These are phyloP conservation scores for Corymbia calophylla DNA, from an alignment of 441 rosid species.

Conservation along the genomic window DNA sequence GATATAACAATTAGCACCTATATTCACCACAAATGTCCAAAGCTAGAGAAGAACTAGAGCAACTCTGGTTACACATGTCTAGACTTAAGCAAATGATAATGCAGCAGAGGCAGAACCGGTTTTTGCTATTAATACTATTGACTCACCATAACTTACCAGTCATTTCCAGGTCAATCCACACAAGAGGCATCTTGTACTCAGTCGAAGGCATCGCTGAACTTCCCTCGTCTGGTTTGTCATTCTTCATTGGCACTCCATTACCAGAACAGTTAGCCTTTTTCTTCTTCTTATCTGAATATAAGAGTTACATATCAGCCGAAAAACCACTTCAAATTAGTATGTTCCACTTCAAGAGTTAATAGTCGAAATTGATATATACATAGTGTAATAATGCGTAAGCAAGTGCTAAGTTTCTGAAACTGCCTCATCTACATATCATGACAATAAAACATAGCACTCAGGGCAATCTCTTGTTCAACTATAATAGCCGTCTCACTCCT, in stretches of 20 bases:
- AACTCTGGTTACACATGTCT: neutral
- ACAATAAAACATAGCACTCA: neutral
- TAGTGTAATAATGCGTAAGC: neutral
- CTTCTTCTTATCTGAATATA: conserved; percentile 11
- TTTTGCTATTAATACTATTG: neutral
- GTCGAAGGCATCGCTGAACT: conserved; percentile 9
- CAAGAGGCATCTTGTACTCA: conserved; percentile 65
- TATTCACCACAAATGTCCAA: neutral
- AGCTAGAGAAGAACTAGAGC: neutral
- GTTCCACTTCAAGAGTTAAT: neutral
- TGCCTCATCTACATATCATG: neutral
- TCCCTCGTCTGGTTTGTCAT: conserved; percentile 5
- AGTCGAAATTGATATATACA: neutral
- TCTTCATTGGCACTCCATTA: neutral
- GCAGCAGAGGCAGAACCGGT: neutral
- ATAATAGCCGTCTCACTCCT: neutral
- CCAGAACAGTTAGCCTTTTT: conserved; percentile 7
- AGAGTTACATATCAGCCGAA: neutral
- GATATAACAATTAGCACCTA: neutral
- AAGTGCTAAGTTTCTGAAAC: neutral
- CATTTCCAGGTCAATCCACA: conserved; percentile 95
- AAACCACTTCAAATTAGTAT: neutral
- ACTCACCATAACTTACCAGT: conserved; percentile 40
- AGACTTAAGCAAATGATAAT: neutral
- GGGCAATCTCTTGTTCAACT: neutral